Evolutionary conservation across 148 eudicot genomes (phyloP).

Genomic region (Tetragonia tetragonoides): DNA sequence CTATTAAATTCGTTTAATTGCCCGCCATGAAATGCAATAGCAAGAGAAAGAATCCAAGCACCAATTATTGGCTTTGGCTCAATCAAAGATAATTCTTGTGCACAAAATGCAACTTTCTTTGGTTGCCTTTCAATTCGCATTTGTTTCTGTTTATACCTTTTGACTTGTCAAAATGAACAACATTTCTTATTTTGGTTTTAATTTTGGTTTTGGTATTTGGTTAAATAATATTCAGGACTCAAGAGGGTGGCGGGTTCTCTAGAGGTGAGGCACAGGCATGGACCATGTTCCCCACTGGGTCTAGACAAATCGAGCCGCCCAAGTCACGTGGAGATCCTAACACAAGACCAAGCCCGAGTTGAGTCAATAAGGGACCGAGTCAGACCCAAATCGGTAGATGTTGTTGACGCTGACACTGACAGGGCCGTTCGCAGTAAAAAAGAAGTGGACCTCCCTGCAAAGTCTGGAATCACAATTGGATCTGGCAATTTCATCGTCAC

Average conservation of each 20-base stretch:
- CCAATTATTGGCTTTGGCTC: no score
- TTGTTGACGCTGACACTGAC: neutral
- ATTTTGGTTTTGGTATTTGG: no score
- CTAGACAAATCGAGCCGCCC: constrained; percentile 24
- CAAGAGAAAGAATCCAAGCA: no score
- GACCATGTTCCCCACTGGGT: constrained; percentile 47
- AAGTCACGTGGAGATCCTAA: constrained; percentile 37
- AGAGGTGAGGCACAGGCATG: constrained; percentile 57
- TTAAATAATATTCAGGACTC: no score
- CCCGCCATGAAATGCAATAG: no score
- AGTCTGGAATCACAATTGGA: constrained; percentile 54
- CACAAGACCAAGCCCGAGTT: constrained; percentile 58
- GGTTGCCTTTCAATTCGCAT: no score
- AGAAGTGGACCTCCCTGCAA: constrained; percentile 43
- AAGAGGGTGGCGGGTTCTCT: constrained; percentile 31
- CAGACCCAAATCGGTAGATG: constrained; percentile 17
- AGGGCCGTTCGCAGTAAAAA: neutral
- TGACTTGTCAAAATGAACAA: no score
- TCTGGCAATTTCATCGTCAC: constrained; percentile 61
- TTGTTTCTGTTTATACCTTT: no score
- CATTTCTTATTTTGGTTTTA: no score
- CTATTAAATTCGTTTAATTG: no score
- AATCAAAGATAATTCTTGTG: no score
- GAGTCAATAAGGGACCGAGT: constrained; percentile 45
- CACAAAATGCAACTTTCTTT: no score